Evolutionary conservation across 163 green algal genomes (phyloP).

Genomic region (Prototheca cutis): DNA sequence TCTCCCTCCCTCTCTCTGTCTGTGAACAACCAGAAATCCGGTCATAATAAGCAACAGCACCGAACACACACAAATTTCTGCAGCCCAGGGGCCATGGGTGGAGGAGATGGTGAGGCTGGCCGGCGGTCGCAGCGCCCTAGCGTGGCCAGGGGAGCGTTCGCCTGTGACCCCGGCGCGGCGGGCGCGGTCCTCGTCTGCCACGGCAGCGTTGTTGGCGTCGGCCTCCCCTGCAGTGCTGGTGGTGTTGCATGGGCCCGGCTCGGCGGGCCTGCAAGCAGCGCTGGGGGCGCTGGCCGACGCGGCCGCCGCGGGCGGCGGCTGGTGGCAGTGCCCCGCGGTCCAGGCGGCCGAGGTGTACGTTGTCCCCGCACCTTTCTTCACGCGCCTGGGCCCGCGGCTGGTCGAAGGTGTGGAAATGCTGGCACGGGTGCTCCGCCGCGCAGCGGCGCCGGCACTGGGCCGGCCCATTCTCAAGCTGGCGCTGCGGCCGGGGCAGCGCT

Average conservation of each 20-base stretch:
- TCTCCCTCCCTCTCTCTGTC: too few relatives aligned
- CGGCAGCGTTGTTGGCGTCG: slow-evolving; percentile 26
- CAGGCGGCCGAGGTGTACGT: slow-evolving; percentile 58
- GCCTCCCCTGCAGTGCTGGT: slow-evolving; percentile 60
- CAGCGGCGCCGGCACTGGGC: slow-evolving; percentile 10
- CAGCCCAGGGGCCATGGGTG: slow-evolving; percentile 11
- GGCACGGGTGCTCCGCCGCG: slow-evolving; percentile 58
- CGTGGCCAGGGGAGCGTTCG: too few relatives aligned
- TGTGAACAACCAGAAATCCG: too few relatives aligned
- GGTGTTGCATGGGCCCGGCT: slow-evolving; percentile 20
- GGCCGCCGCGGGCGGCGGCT: slow-evolving; percentile 66
- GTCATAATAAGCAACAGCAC: too few relatives aligned
- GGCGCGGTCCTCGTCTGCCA: not conserved
- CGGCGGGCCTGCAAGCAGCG: not conserved
- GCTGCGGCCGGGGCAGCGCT: slow-evolving; percentile 61
- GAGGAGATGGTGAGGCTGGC: slow-evolving; percentile 74
- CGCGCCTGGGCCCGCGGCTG: slow-evolving; percentile 42
- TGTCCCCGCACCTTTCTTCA: slow-evolving; percentile 41
- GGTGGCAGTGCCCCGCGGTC: slow-evolving; percentile 82
- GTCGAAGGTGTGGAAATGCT: slow-evolving; percentile 81
- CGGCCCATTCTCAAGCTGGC: slow-evolving; percentile 48
- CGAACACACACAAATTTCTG: too few relatives aligned
- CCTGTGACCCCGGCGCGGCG: slow-evolving; percentile 30
- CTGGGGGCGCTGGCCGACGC: slow-evolving; percentile 23
- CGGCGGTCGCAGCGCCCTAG: slow-evolving; percentile 37